phyloP scores from a whole-genome alignment of 108 stramenopile species.

The Bacterosira constricta region DNA sequence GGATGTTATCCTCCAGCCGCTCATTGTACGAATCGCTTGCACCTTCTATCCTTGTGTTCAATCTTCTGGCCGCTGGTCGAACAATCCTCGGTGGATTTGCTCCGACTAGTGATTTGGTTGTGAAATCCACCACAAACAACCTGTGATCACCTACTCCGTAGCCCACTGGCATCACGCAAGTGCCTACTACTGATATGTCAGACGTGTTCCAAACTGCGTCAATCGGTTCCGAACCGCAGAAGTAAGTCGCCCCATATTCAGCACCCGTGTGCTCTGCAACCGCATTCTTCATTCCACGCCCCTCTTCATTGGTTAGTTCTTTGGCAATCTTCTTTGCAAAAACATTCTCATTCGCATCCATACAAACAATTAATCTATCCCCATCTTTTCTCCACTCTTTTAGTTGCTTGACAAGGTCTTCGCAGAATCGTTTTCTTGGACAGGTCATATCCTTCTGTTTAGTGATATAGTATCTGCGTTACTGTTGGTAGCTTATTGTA shows the following conservation, averaged over 20 bases:
- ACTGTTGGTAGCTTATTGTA: not conserved
- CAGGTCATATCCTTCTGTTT: not conserved
- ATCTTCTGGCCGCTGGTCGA: not conserved
- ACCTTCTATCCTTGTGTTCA: not conserved
- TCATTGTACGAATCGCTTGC: not conserved
- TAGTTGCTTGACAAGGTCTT: slow-evolving; percentile 2
- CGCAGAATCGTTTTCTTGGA: not conserved
- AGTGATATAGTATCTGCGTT: not conserved
- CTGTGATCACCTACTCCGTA: slow-evolving; percentile 6
- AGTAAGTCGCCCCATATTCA: not conserved
- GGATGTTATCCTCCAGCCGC: not conserved
- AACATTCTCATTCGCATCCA: not conserved
- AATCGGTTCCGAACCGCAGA: not conserved
- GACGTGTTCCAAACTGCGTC: slow-evolving; percentile 3
- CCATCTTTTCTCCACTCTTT: not conserved
- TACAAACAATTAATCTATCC: not conserved
- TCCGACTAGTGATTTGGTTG: not conserved
- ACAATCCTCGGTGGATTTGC: not conserved
- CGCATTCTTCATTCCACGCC: not conserved
- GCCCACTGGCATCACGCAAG: slow-evolving; percentile 1
- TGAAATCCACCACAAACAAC: not conserved
- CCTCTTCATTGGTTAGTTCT: not conserved
- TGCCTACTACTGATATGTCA: not conserved
- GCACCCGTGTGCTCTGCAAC: not conserved
- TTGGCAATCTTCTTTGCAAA: not conserved